These are phyloP conservation scores for Colletotrichum sp. DNA, from an alignment of 2,329 filamentous ascomycete species.

Conservation along the genomic window DNA sequence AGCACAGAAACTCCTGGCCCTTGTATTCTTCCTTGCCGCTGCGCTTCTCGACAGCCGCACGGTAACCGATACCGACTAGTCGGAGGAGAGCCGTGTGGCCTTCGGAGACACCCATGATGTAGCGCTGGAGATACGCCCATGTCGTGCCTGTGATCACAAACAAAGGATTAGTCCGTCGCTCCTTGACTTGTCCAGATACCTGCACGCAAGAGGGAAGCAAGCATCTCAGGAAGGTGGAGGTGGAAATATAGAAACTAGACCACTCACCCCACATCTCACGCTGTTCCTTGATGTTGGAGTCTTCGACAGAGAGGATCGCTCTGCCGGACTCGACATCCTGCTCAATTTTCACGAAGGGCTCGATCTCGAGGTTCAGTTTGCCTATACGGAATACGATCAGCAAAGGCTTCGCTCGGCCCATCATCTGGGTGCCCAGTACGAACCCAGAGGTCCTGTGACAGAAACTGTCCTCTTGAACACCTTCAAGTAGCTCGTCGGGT, in stretches of 20 bases:
- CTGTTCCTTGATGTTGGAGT: slow-evolving; percentile 74
- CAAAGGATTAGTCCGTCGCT: slow-evolving; percentile 23
- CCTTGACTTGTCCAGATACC: background rate
- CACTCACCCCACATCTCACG: slow-evolving; percentile 91
- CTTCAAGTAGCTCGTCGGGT: slow-evolving; percentile 63
- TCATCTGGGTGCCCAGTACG: slow-evolving; percentile 26
- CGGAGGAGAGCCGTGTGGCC: slow-evolving; percentile 93
- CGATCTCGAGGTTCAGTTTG: slow-evolving; percentile 78
- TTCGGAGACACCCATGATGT: slow-evolving; percentile 93
- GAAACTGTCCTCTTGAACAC: slow-evolving; percentile 71
- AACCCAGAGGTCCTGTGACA: slow-evolving; percentile 82
- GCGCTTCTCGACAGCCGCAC: slow-evolving; percentile 81
- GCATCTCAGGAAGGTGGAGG: background rate
- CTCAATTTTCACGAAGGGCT: slow-evolving; percentile 74
- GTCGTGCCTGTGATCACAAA: slow-evolving; percentile 69
- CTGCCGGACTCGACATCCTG: slow-evolving; percentile 68
- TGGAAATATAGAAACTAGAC: background rate
- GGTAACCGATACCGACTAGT: slow-evolving; percentile 93
- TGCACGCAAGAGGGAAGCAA: background rate
- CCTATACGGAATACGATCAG: slow-evolving; percentile 49
- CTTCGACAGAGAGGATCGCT: slow-evolving; percentile 70
- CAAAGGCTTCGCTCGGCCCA: background rate
- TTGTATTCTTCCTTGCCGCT: slow-evolving; percentile 76
- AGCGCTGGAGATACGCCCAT: slow-evolving; percentile 87
- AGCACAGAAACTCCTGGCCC: slow-evolving; percentile 85